phyloP scores from a whole-genome alignment of 805 yeast genomes.

The Starmerella potacharoeniae region DNA sequence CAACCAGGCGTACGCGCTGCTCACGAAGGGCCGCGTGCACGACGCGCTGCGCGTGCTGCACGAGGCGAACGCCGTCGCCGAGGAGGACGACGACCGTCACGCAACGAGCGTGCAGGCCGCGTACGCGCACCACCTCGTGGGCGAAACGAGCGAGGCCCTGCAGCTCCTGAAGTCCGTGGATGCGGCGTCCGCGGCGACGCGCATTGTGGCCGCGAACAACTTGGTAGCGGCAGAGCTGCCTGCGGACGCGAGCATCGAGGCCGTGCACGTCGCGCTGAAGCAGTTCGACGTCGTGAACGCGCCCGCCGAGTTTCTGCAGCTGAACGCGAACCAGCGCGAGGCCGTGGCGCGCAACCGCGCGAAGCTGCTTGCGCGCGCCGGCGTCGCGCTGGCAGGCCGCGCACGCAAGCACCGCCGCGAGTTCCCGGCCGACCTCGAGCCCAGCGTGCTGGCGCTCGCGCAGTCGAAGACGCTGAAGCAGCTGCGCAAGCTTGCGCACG shows the following conservation, averaged over 20 bases:
- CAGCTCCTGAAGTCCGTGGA: constrained; percentile 30
- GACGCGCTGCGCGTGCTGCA: constrained; percentile 37
- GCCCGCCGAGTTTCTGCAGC: not conserved
- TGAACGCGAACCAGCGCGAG: constrained; percentile 26
- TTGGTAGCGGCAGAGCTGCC: constrained; percentile 9
- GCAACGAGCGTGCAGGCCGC: constrained; percentile 49
- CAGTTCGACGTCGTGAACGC: constrained; percentile 10
- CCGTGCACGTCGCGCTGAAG: constrained; percentile 14
- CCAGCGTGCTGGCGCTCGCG: constrained; percentile 10
- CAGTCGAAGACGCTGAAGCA: not conserved
- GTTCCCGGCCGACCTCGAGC: constrained; percentile 19
- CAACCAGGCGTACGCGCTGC: constrained; percentile 44
- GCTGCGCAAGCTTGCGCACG: constrained; percentile 4
- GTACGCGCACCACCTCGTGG: constrained; percentile 36
- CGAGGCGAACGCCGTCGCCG: constrained; percentile 36
- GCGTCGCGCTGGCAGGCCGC: constrained; percentile 20
- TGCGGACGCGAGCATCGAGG: constrained; percentile 7
- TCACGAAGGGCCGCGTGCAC: constrained; percentile 34
- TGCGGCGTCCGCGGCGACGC: constrained; percentile 17
- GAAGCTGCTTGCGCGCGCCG: constrained; percentile 32
- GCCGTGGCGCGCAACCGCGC: constrained; percentile 34
- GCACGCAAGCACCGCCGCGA: constrained; percentile 18
- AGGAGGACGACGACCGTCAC: constrained; percentile 36
- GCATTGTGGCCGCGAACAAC: constrained; percentile 38
- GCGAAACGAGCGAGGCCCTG: constrained; percentile 23